Evolutionary conservation across 1,284 basidiomycete genomes (phyloP), one percentile per base, ranked within the genome.

Genomic region (Ceratobasidium papillatum): DNA sequence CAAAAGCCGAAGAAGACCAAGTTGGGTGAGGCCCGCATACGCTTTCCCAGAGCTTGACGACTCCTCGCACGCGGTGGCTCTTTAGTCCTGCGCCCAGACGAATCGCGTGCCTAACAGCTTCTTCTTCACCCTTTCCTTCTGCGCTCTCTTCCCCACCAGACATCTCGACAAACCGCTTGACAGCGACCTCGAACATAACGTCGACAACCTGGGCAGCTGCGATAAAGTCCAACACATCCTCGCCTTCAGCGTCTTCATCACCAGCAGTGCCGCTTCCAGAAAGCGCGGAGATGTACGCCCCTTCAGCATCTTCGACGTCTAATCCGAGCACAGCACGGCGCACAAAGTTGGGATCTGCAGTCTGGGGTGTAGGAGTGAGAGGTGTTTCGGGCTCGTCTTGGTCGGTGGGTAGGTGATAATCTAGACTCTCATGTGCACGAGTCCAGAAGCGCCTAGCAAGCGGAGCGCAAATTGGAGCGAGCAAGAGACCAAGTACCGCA

Each of bases 381-480:
- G 58, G 69, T 5, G 69, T 73, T 47, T 47, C 45, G 45, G 45
- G 45, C 19, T 38, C 52, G 38, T 19, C 22, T 1, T 54, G 34
- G 34, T 45, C 17, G 19, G 30, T 34, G 22, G 66, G 41, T 14
- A 38, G 30, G 22, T 59, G 1, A 11, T 43, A 52, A 7, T 73
- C 58, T 19, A 62, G 47, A 22, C 66, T 45, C 25, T 56, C 66
- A 3, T 38, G 58, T 9, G 71, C 75, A 3, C 52, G 61, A 59
- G 62, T n/a, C 75, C 75, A 76, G 38, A 62, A 72, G 25, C 63
- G 62, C 27, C 38, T 30, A 12, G 75, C 64, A 17, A 74, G 34
- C 2, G 64, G 52, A 0, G 62, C 38, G 27, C 51, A 66, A n/a
- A 76, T 43, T 9, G 75, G 75, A 12, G 49, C 73, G n/a, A 63